Evolutionary conservation across 371 early-diverging fungal genomes (phyloP), one percentile per base, ranked within the genome.

Genomic region (Fennellomyces sp.): DNA sequence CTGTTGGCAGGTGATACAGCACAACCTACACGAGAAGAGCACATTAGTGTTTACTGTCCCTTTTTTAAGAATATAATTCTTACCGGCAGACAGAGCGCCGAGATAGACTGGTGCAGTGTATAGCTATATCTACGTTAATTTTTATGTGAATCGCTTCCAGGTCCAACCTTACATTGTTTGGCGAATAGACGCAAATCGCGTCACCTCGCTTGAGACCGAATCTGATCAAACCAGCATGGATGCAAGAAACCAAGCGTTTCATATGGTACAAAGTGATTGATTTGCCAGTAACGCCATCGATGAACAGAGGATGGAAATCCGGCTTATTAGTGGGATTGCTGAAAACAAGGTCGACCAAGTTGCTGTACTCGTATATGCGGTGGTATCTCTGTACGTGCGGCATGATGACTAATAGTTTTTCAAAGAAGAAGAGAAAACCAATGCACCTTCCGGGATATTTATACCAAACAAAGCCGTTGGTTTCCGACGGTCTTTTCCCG

Each of bases 1-100:
- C 88, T 84, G 60, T 91, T 93, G 42, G 82, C 87, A 21, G 84
- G 76, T 3, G 85, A 80, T 19, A 86, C 68, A 5, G 83, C 62
- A 8, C 86, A 28, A 26, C 50, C 45, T 45, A 23, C 23, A 39
- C 15, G 35, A 33, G 13, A 13, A 39, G 10, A 39, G 17, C 4
- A 39, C 5, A 17, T 39, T 39, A 39, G 17, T 39, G 5, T 15
- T 11, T 39, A n/a, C 39, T 39, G 10, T 39, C 39, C 75, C 71
- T 39, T 75, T 73, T 29, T 90, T 90, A 7, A 85, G 78, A 13
- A 90, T 80, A 56, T 66, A 86, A 58, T 90, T 85, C 0, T 82
- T 82, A n/a, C 65, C 55, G 3, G 84, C 45, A 21, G 45, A 45
- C 45, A 45, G 8, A 5, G n/a, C 23, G 8, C 45, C 45, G 4